Conservation (phyloP, 108 stramenopile genomes). For the Schizochytrium sp. region DNA sequence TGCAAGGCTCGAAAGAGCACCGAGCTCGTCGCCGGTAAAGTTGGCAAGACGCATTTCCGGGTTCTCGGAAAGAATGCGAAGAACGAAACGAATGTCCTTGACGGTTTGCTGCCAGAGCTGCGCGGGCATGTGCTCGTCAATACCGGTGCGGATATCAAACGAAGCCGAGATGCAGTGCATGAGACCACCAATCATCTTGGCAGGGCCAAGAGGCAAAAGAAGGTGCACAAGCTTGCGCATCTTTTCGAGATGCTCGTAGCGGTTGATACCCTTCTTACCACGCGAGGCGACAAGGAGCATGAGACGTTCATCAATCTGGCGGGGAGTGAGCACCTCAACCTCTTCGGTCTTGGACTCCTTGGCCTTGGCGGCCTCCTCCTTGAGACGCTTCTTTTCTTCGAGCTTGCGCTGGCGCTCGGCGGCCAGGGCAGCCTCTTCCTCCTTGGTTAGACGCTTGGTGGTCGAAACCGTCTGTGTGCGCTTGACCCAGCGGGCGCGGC, state of each 20-base stretch:
- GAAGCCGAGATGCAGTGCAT: conserved; percentile 86
- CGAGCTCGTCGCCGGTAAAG: conserved; percentile 57
- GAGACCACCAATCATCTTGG: conserved; percentile 80
- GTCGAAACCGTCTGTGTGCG: conserved; percentile 22
- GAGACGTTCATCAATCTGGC: conserved; percentile 60
- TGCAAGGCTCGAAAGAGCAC: conserved; percentile 45
- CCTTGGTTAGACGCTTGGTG: not conserved
- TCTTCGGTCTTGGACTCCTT: conserved; percentile 53
- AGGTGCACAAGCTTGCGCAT: conserved; percentile 71
- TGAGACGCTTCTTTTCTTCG: not conserved
- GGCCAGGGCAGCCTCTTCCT: not conserved
- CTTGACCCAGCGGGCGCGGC: conserved; percentile 86
- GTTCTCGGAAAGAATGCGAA: conserved; percentile 62
- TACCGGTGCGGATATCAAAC: conserved; percentile 79
- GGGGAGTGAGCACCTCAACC: conserved; percentile 31
- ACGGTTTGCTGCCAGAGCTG: conserved; percentile 80
- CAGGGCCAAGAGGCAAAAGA: conserved; percentile 68
- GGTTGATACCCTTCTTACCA: conserved; percentile 76
- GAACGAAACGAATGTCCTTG: conserved; percentile 63
- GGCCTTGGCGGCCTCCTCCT: conserved; percentile 38
- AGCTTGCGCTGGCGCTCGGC: not conserved
- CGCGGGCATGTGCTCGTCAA: conserved; percentile 93
- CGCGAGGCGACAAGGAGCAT: conserved; percentile 73
- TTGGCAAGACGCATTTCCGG: conserved; percentile 40
- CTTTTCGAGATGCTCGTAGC: conserved; percentile 62